These are phyloP conservation scores for Psilocybe cyanescens DNA, from an alignment of 768 basidiomycete genomes.

Conservation along the genomic window DNA sequence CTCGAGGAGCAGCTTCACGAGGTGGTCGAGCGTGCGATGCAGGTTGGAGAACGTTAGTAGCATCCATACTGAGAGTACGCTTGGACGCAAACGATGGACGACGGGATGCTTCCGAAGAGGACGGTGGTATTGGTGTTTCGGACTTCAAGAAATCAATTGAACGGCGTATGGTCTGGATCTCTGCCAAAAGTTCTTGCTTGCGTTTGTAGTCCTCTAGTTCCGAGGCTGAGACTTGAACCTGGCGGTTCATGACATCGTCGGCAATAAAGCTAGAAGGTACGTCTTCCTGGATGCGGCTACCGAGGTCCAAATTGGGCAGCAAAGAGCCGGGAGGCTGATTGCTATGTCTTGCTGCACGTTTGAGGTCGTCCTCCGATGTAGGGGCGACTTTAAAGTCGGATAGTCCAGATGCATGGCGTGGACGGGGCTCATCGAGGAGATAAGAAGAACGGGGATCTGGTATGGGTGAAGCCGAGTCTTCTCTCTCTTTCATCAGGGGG, in stretches of 20 bases:
- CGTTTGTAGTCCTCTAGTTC: slow-evolving; percentile 60
- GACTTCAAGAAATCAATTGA: slow-evolving; percentile 79
- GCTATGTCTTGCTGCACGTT: slow-evolving; percentile 44
- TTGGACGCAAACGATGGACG: slow-evolving; percentile 68
- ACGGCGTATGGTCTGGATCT: slow-evolving; percentile 79
- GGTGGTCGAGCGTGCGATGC: slow-evolving; percentile 71
- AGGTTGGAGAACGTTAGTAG: slow-evolving; percentile 44
- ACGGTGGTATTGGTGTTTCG: slow-evolving; percentile 68
- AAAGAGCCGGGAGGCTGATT: slow-evolving; percentile 46
- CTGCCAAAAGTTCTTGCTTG: slow-evolving; percentile 73
- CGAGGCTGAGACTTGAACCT: slow-evolving; percentile 20
- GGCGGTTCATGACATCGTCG: slow-evolving; percentile 30
- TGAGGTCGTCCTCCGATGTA: slow-evolving; percentile 63
- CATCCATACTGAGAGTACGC: slow-evolving; percentile 71
- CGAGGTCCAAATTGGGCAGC: slow-evolving; percentile 75
- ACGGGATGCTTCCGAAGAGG: slow-evolving; percentile 58
- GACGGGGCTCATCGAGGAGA: slow-evolving; percentile 52
- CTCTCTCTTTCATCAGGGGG: slow-evolving; percentile 70
- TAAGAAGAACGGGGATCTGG: slow-evolving; percentile 2
- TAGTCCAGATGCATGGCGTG: slow-evolving; percentile 65
- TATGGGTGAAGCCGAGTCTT: slow-evolving; percentile 48
- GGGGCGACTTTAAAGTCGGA: slow-evolving; percentile 76
- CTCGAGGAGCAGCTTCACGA: slow-evolving; percentile 68
- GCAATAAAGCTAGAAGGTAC: slow-evolving; percentile 75
- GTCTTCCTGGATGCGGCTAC: slow-evolving; percentile 72